Percentiles rank a stretch among this genome's conserved stretches.
phyloP scores from a whole-genome alignment of 768 basidiomycete species.

The Zangia roseola region DNA sequence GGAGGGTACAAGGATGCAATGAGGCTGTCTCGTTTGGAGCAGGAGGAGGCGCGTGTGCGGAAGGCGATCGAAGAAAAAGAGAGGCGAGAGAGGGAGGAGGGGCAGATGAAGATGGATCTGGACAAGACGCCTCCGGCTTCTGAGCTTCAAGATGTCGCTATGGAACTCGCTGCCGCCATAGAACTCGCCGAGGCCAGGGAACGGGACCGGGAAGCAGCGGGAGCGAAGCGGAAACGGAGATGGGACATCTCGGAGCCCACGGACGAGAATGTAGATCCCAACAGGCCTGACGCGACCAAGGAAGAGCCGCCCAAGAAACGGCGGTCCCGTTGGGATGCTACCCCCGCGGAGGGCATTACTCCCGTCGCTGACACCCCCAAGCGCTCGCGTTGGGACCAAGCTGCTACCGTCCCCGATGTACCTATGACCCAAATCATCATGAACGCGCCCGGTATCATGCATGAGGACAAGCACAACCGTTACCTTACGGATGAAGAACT shows the following conservation, averaged over 20 bases:
- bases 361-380: conserved; percentile 69
- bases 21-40: conserved; percentile 86
- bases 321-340: conserved; percentile 94
- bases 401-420: conserved; percentile 67
- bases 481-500: conserved; percentile 96
- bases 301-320: conserved; percentile 86
- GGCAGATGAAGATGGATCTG: conserved; percentile 77
- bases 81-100: conserved; percentile 69
- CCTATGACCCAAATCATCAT: conserved; percentile 83
- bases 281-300: conserved; percentile 63
- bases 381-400: conserved; percentile 96
- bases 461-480: conserved; percentile 96
- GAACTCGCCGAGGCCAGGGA: conserved; percentile 39
- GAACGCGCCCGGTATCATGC: conserved; percentile 79
- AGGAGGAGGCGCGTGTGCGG: conserved; percentile 85
- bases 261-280: conserved; percentile 67
- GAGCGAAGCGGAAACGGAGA: conserved; percentile 70
- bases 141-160: conserved; percentile 70
- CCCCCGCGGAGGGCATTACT: conserved; percentile 64
- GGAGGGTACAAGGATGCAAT: conserved; percentile 97
- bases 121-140: conserved; percentile 90
- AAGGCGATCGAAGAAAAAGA: conserved; percentile 88
- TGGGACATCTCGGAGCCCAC: conserved; percentile 71
- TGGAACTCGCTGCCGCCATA: conserved; percentile 56
- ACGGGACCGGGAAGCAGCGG: conserved; percentile 39